These are phyloP conservation scores for Ramalina peruviana DNA, from an alignment of 495 filamentous ascomycete genomes.

Conservation along the genomic window DNA sequence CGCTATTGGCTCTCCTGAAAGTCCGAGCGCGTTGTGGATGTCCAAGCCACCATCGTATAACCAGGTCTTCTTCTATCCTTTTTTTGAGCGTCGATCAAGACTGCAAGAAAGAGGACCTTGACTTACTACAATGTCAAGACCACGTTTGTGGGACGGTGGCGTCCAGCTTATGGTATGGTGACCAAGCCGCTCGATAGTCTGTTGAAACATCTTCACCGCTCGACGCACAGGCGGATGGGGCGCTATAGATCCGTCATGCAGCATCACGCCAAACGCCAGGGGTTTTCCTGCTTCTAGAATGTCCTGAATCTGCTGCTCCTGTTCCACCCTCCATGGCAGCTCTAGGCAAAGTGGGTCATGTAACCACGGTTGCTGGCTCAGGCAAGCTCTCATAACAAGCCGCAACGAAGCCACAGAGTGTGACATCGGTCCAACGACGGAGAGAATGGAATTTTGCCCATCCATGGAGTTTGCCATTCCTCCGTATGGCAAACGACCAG, in stretches of 20 bases:
- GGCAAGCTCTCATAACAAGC: slow-evolving; percentile 39
- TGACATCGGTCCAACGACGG: slow-evolving; percentile 44
- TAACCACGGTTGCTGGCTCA: slow-evolving; percentile 46
- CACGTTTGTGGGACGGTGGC: slow-evolving; percentile 35
- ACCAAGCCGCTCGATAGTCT: slow-evolving; percentile 36
- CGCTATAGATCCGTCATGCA: slow-evolving; percentile 32
- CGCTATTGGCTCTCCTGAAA: slow-evolving; percentile 40
- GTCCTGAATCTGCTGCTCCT: slow-evolving; percentile 31
- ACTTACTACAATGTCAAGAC: slow-evolving; percentile 19
- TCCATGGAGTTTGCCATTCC: slow-evolving; percentile 43
- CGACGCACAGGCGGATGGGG: slow-evolving; percentile 41
- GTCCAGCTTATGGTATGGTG: slow-evolving; percentile 46
- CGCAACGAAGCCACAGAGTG: slow-evolving; percentile 33
- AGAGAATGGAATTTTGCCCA: slow-evolving; percentile 42
- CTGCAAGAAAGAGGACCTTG: neutral
- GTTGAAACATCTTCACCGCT: slow-evolving; percentile 37
- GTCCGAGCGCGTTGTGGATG: slow-evolving; percentile 29
- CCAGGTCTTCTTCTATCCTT: slow-evolving; percentile 17
- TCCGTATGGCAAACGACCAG: slow-evolving; percentile 29
- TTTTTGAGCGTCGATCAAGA: neutral
- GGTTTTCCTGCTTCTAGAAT: slow-evolving; percentile 24
- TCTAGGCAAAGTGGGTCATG: slow-evolving; percentile 47
- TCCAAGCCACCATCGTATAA: slow-evolving; percentile 35
- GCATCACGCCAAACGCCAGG: slow-evolving; percentile 40
- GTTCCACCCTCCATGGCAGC: slow-evolving; percentile 49